A percentile compares a stretch with the other conserved stretches of the same genome.
These are phyloP conservation scores for Escallonia herrerae DNA, from an alignment of 129 eudicot species.

Conservation along the genomic window DNA sequence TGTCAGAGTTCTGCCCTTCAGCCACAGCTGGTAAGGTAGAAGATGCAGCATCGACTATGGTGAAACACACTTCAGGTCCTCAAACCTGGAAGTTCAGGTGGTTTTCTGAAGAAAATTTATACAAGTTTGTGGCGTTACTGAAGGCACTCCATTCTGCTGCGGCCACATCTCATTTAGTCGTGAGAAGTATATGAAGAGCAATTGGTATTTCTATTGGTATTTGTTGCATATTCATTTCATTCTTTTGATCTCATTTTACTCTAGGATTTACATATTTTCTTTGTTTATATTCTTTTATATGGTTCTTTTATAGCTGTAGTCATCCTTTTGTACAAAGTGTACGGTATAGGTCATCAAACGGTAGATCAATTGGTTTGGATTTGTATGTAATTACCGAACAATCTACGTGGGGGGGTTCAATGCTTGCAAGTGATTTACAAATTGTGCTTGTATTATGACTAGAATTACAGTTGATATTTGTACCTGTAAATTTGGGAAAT, in stretches of 20 bases:
- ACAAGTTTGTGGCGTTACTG: constrained; percentile 38
- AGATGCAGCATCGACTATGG: not conserved
- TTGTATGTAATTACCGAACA: not conserved
- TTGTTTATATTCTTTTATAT: constrained; percentile 10
- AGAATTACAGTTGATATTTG: too few relatives aligned
- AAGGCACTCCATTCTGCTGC: constrained; percentile 40
- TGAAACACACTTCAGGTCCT: constrained; percentile 16
- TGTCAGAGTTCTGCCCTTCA: constrained; percentile 18
- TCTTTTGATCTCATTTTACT: constrained; percentile 22
- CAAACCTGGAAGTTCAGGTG: constrained; percentile 54
- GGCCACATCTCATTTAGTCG: constrained; percentile 21
- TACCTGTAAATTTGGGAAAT: too few relatives aligned
- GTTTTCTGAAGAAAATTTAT: constrained; percentile 43
- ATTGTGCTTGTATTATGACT: too few relatives aligned
- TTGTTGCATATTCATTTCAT: constrained; percentile 34
- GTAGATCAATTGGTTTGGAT: not conserved
- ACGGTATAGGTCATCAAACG: not conserved
- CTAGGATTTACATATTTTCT: constrained; percentile 3
- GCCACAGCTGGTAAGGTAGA: not conserved
- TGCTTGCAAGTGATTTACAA: too few relatives aligned
- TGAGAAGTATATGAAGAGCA: constrained; percentile 13
- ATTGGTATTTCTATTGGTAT: constrained; percentile 1
- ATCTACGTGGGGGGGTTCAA: not conserved
- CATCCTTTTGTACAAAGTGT: not conserved
- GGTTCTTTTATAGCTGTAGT: not conserved